These are phyloP conservation scores for Eragrostis tef DNA, from an alignment of 202 grass and related monocot species.

Conservation along the genomic window DNA sequence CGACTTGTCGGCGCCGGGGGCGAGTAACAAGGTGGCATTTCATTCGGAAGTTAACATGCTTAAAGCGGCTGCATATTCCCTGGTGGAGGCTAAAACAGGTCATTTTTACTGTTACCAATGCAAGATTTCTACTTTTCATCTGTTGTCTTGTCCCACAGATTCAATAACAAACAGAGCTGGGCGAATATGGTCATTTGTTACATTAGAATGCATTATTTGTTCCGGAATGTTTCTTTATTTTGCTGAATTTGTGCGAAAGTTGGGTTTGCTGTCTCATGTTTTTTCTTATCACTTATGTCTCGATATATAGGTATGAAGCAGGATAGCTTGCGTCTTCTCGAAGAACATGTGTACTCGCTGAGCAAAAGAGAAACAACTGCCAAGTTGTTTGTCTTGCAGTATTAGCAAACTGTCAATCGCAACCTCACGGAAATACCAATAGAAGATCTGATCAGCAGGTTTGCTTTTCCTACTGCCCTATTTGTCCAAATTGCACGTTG, in stretches of 20 bases:
- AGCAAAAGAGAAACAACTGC: slow-evolving; percentile 56
- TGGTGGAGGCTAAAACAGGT: slow-evolving; percentile 66
- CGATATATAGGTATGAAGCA: slow-evolving; percentile 53
- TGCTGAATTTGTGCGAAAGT: background rate
- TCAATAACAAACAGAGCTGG: background rate
- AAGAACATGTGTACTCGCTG: slow-evolving; percentile 58
- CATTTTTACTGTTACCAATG: background rate
- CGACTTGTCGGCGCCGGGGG: slow-evolving; percentile 13
- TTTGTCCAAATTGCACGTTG: slow-evolving; percentile 14
- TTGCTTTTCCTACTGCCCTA: slow-evolving; percentile 17
- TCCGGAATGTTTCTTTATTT: background rate
- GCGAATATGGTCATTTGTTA: background rate
- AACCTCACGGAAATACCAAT: slow-evolving; percentile 54
- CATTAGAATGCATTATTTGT: slow-evolving; percentile 10
- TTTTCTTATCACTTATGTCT: slow-evolving; percentile 7
- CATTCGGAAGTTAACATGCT: slow-evolving; percentile 40
- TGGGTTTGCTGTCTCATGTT: slow-evolving; percentile 18
- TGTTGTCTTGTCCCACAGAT: background rate
- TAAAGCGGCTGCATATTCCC: slow-evolving; percentile 56
- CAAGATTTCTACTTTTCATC: background rate
- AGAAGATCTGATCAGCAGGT: slow-evolving; percentile 60
- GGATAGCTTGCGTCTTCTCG: slow-evolving; percentile 48
- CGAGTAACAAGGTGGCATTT: background rate
- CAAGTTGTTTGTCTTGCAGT: slow-evolving; percentile 59
- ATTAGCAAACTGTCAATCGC: slow-evolving; percentile 20